These are phyloP conservation scores for Colletotrichum sojae DNA, from an alignment of 2,329 filamentous ascomycete species.

Conservation along the genomic window DNA sequence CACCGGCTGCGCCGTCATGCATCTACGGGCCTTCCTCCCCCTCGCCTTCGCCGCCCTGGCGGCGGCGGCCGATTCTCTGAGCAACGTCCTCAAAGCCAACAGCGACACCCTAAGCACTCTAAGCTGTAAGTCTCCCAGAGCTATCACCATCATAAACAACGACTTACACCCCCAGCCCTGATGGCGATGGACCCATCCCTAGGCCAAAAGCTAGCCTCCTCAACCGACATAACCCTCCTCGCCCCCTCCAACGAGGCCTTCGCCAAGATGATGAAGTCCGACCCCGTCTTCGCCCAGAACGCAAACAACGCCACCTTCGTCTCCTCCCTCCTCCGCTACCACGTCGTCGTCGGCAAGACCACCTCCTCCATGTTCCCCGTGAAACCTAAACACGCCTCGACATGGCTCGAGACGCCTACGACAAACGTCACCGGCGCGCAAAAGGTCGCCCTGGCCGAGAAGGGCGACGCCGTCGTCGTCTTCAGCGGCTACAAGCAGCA, in stretches of 20 bases:
- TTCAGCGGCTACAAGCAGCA: constrained; percentile 49
- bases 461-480: constrained; percentile 59
- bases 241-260: constrained; percentile 72
- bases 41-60: constrained; percentile 42
- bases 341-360: constrained; percentile 70
- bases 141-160: background rate
- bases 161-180: constrained; percentile 39
- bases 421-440: constrained; percentile 66
- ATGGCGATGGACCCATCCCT: constrained; percentile 42
- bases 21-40: constrained; percentile 41
- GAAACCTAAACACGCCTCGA: constrained; percentile 48
- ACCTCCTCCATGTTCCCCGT: constrained; percentile 46
- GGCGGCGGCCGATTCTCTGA: constrained; percentile 43
- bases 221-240: constrained; percentile 61
- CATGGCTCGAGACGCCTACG: constrained; percentile 54
- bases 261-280: constrained; percentile 48
- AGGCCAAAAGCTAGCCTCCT: constrained; percentile 47
- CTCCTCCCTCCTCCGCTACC: constrained; percentile 70
- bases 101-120: constrained; percentile 45
- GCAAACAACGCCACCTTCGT: constrained; percentile 58
- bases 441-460: constrained; percentile 58
- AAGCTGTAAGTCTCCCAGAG: constrained; percentile 35
- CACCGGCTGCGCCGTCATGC: constrained; percentile 41
- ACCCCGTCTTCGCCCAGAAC: constrained; percentile 49
- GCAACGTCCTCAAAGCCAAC: constrained; percentile 43